phyloP scores from a whole-genome alignment of 2,329 filamentous ascomycete species.

The Neospermospora avenae region DNA sequence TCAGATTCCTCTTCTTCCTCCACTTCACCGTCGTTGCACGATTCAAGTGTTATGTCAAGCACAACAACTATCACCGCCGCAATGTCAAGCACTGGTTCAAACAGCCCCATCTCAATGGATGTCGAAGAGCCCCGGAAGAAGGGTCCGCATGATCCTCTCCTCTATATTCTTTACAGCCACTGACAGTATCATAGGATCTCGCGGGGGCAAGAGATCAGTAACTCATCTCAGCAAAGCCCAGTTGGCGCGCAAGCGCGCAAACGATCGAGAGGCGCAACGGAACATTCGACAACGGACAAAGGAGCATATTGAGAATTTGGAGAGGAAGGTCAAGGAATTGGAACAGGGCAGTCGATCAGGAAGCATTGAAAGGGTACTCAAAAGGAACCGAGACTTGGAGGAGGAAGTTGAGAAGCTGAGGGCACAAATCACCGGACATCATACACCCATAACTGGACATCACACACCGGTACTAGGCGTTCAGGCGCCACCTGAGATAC shows the following conservation, averaged over 20 bases:
- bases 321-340: conserved; percentile 33
- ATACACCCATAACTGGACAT: conserved; percentile 6
- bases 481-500: conserved; percentile 15
- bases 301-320: conserved; percentile 61
- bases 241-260: conserved; percentile 83
- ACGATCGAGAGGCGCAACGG: conserved; percentile 86
- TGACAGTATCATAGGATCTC: conserved; percentile 24
- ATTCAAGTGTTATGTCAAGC: conserved; percentile 8
- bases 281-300: conserved; percentile 85
- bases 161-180: background rate
- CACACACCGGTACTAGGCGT: conserved; percentile 11
- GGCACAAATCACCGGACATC: conserved; percentile 24
- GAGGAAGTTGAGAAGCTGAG: conserved; percentile 30
- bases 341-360: conserved; percentile 25
- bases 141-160: conserved; percentile 7
- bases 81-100: conserved; percentile 20
- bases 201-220: conserved; percentile 66
- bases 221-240: conserved; percentile 86
- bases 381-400: conserved; percentile 33
- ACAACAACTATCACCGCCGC: background rate
- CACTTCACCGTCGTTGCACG: conserved; percentile 2
- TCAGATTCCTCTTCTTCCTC: background rate
- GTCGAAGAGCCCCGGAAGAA: conserved; percentile 21
- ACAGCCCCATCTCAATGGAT: conserved; percentile 17
- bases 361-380: conserved; percentile 44